Base-by-base conservation (phyloP, 2,329 filamentous ascomycete genomes). In the Beauveria scarabaeidicola region DNA sequence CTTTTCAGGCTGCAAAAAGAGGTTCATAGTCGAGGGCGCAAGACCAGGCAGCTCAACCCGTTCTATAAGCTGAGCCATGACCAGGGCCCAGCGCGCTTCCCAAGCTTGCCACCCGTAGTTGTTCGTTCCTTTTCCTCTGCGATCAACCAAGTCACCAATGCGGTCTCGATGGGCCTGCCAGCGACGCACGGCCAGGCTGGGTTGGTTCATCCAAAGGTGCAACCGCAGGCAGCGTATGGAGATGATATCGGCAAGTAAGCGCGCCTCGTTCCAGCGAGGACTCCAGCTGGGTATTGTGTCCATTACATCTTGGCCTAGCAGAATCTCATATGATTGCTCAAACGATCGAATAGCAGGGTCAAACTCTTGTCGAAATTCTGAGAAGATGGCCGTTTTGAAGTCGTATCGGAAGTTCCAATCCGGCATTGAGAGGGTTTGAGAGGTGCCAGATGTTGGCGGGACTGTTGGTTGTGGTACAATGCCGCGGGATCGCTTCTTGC, bases 371-470 rank as follows among this genome's bases (percentile, higher is more conserved):
- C 94, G 84, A 65, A 96, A 97, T 69, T 97, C 93, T 29, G 92
- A 90, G 69, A 97, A 90, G 0, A 96, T 79, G 7, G 88, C 93
- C 19, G 92, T 81, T 71, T 99, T 99, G 76, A 96, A 91, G 68
- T 99, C 93, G 72, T 97, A 97, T 17, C 93, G 87, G 57, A 95
- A 87, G 68, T 91, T 91, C 94, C 93, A 99, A 3, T 90, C 92
- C 46, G 91, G 86, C 10, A 87, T 78, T 1, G 91, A 89, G n/a
- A 97, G 74, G 0, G 89, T 90, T 67, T 94, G 89, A 1, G 91
- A 95, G 1, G 90, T 95, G 29, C 90, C 90, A 21, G 82, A 86
- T 0, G 90, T 93, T 1, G 91, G 90, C 5, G 91, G 90, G 36
- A 90, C 81, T 7, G 91, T 93, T 3, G 92, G 91, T 52, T 88